Evolutionary conservation across 1,284 basidiomycete genomes (phyloP), one percentile per base, ranked within the genome.

Genomic region (Heliocybe sulcata): DNA sequence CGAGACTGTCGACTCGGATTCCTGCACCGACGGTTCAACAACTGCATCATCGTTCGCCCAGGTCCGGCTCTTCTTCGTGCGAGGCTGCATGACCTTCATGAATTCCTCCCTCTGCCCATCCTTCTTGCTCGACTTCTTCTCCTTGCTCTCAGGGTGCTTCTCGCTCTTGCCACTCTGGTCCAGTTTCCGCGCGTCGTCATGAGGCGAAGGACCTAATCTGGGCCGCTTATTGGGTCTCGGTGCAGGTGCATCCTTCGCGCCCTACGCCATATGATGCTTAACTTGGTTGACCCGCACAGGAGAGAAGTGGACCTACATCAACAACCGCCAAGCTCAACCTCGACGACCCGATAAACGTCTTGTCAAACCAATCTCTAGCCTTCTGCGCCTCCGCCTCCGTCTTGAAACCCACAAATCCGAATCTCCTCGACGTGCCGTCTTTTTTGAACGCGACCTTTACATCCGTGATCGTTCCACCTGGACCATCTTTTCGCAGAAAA

Each of bases 391-490:
- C 91, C 11, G 79, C 75, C 35, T 88, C 79, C 0, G 84, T 82
- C 69, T 90, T 92, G 76, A 86, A 98, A 0, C 96, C 96, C 6
- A 98, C 80, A 66, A 98, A 99, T 0, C 90, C 96, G 66, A 99
- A 96, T 33, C 92, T 78, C 3, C 96, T 79, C 2, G 89, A 88
- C 1, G 84, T 87, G 1, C 93, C 93, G 65, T 93, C 78, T 0
- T 74, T 73, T 65, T 90, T 91, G 27, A 79, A 75, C 8, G 94
- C 85, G 54, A 98, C 80, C 69, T 92, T 92, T 54, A 88, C 79
- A 72, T 98, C 96, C 3, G 96, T 99, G 56, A 98, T 80, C 51
- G 76, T 83, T 22, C 80, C 85, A 1, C 72, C 72, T n/a, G 87
- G 91, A 52, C 77, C 80, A 35, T 74, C 78, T 54, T 72, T 76